Conservation (phyloP, 352 stramenopile genomes). For the Globisporangium abappressorium region DNA sequence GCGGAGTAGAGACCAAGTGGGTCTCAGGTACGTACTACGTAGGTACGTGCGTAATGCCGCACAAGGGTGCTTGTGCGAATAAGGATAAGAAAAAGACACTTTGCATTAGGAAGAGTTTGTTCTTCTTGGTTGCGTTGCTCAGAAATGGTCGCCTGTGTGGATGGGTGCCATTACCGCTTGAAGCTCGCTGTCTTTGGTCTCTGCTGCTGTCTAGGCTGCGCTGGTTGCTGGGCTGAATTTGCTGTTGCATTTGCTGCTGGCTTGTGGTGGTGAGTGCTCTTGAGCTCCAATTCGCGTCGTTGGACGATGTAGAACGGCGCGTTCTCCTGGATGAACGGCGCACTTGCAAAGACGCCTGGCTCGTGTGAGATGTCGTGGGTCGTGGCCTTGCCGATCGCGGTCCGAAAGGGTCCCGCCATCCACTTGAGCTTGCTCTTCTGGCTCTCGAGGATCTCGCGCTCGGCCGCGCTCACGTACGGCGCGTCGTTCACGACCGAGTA, state of each 20-base stretch:
- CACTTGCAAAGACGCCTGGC: constrained; percentile 51
- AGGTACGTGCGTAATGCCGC: not conserved
- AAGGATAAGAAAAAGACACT: not conserved
- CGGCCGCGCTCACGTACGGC: constrained; percentile 51
- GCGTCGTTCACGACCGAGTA: constrained; percentile 84
- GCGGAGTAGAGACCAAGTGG: not conserved
- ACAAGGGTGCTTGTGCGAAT: not conserved
- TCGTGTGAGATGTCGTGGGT: constrained; percentile 39
- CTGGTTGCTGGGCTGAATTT: not conserved
- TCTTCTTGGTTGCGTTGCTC: not conserved
- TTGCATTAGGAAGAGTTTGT: not conserved
- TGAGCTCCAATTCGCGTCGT: constrained; percentile 37
- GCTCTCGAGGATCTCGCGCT: constrained; percentile 47
- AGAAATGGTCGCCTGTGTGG: not conserved
- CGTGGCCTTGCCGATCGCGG: constrained; percentile 62
- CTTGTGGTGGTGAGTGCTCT: not conserved
- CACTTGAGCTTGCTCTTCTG: constrained; percentile 72
- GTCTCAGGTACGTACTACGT: not conserved
- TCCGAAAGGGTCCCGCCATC: constrained; percentile 66
- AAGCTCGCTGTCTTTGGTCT: constrained; percentile 11
- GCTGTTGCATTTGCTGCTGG: not conserved
- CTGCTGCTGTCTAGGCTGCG: not conserved
- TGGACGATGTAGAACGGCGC: constrained; percentile 57
- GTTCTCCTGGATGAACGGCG: constrained; percentile 54
- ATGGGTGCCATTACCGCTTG: not conserved